Evolutionary conservation across 2,329 filamentous ascomycete species (phyloP), one percentile per base, ranked within the genome.

Genomic region (Hymenoscyphus fructigenus): DNA sequence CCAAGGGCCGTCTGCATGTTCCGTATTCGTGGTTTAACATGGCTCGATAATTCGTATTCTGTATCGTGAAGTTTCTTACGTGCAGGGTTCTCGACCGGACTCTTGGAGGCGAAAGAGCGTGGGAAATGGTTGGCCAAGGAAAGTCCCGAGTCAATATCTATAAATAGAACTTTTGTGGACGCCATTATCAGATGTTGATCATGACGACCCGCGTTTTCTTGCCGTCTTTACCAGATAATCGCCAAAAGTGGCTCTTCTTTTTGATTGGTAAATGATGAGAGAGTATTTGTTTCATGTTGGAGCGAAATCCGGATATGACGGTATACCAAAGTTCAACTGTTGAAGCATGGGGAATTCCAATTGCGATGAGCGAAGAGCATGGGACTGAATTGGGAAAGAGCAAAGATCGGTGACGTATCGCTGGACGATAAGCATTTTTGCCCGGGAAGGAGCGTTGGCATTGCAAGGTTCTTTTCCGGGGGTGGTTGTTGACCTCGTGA

Each of bases 171-270:
- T 50, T 23, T 50, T 4, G 41, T 26, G n/a, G 7, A 23, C 20
- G n/a, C 44, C 44, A 50, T 50, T 20, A 50, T 50, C 44, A 50
- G 44, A 50, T 50, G 44, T 50, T 50, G 44, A 50, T 50, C 44
- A 50, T 23, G 44, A 50, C 41, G 41, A 44, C 20, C 20, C 44
- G 44, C 41, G 5, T 44, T 6, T 44, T 44, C 34, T 36, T 36
- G 34, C 34, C 34, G 34, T 44, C n/a, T 15, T 50, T 50, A 50
- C 44, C 44, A 23, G n/a, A 12, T 50, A 20, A 50, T 50, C 10
- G 20, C n/a, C 44, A n/a, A 50, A 23, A 2, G 7, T 50, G 44
- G 44, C 4, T 23, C 5, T 44, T 17, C n/a, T 47, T 47, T 20
- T 47, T 50, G n/a, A 50, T 23, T 50, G 44, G 41, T 44, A 44